Evolutionary conservation across 2,329 filamentous ascomycete species (phyloP).

Genomic region (Leptographium radiaticola): DNA sequence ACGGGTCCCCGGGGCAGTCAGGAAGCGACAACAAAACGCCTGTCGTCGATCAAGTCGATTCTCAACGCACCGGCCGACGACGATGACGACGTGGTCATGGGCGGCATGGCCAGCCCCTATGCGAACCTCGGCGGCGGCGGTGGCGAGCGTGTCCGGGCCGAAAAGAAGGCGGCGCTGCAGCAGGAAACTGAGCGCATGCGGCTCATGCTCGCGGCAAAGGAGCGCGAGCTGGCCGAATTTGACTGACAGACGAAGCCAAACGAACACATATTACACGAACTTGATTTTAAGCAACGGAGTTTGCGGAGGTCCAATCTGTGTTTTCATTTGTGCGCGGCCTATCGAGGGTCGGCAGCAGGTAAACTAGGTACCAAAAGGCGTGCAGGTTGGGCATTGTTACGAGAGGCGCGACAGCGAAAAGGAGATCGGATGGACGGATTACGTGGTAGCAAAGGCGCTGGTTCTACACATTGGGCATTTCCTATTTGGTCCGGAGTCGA

Average conservation of each 20-base stretch:
- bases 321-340: neutral
- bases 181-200: conserved; percentile 67
- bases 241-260: neutral
- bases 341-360: neutral
- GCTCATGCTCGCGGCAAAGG: conserved; percentile 57
- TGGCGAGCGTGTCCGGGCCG: conserved; percentile 21
- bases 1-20: conserved; percentile 16
- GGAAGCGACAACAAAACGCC: conserved; percentile 43
- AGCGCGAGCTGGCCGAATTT: conserved; percentile 51
- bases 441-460: neutral
- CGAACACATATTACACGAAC: neutral
- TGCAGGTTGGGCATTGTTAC: neutral
- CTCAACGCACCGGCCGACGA: conserved; percentile 43
- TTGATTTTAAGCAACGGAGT: neutral
- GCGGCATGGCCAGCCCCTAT: conserved; percentile 10
- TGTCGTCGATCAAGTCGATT: conserved; percentile 66
- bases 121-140: neutral
- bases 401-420: neutral
- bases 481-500: neutral
- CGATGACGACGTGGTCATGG: conserved; percentile 16
- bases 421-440: neutral
- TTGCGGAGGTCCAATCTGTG: neutral
- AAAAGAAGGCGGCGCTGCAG: conserved; percentile 52
- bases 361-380: neutral
- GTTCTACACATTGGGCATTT: neutral